Conservation (phyloP, 176 grass and related monocot genomes). For the Bothriochloa decipiens region DNA sequence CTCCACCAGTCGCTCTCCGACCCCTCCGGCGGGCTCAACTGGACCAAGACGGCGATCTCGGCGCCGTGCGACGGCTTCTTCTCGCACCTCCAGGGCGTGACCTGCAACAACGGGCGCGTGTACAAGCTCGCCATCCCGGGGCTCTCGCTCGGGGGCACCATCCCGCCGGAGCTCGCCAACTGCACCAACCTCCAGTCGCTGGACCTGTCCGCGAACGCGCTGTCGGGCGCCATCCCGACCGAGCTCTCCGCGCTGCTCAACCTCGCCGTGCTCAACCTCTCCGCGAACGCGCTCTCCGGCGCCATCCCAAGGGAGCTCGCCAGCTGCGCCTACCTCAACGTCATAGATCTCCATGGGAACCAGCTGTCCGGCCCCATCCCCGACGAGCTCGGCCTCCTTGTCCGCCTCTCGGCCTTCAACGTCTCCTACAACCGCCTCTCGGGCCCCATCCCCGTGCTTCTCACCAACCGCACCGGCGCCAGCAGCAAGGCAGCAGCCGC, state of each 20-base stretch:
- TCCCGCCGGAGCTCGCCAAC: slow-evolving; percentile 69
- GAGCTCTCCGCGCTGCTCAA: slow-evolving; percentile 67
- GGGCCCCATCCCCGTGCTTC: slow-evolving; percentile 64
- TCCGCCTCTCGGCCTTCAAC: slow-evolving; percentile 71
- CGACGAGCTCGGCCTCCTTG: slow-evolving; percentile 65
- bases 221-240: slow-evolving; percentile 53
- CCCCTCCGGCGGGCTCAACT: slow-evolving; percentile 51
- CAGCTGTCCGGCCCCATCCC: slow-evolving; percentile 64
- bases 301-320: slow-evolving; percentile 66
- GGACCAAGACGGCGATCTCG: slow-evolving; percentile 53
- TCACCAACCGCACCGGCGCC: slow-evolving; percentile 54
- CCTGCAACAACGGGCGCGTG: slow-evolving; percentile 84
- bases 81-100: slow-evolving; percentile 66
- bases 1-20: slow-evolving; percentile 53
- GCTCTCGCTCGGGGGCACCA: slow-evolving; percentile 47
- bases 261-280: slow-evolving; percentile 84
- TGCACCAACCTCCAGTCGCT: slow-evolving; percentile 86
- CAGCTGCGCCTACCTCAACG: slow-evolving; percentile 77
- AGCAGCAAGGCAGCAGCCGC: slow-evolving; percentile 5
- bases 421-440: slow-evolving; percentile 70
- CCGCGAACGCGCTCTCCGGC: slow-evolving; percentile 57
- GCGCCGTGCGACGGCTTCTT: slow-evolving; percentile 67
- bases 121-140: slow-evolving; percentile 73
- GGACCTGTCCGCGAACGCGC: slow-evolving; percentile 71
- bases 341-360: slow-evolving; percentile 86